Evolutionary conservation across 352 stramenopile species (phyloP), one percentile per base, ranked within the genome.

Genomic region (Elongisporangium senticosum): DNA sequence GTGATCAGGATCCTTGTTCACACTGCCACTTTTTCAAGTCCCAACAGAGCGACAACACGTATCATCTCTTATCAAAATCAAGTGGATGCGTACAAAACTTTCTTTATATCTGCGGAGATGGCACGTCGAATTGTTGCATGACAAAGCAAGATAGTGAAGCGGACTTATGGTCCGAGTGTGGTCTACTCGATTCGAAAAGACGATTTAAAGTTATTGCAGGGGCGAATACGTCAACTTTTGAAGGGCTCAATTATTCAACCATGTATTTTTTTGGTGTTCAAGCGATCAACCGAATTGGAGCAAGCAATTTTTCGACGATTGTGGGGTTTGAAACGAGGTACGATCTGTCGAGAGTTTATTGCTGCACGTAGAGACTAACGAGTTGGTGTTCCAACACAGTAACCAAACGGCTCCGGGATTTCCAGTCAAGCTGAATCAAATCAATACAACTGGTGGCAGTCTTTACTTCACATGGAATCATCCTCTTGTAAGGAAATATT

Each of bases 261-360:
- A 65, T 51, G 2, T 90, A 88, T 43, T 83, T 72, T 52, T 69
- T 86, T 49, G 74, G 72, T 20, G 72, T 88, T 0, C 68, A 75
- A 71, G 75, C 68, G 1, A 74, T 68, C 26, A 88, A 79, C 53
- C 23, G 50, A 10, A 62, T 74, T 10, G 80, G 77, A 22, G 57
- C 26, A 8, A 81, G 80, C 26, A 20, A 6, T 1, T 58, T 63
- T 7, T 83, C 75, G 8, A 51, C 47, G 0, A 63, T 81, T 17
- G 49, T 63, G 1, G 68, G 64, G 3, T 50, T 87, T 2, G 54
- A 51, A 47, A 87, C 77, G 22, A 68, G 48, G 77, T 88, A 64
- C 49, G 68, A 22, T 22, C 17, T 48, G 47, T 22, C 4, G 26
- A 28, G 48, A 10, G 4, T 49, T 47, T 50, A 8, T 21, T 17